Base-by-base conservation (phyloP, 2,329 filamentous ascomycete genomes). In the Dactylellina sp. region DNA sequence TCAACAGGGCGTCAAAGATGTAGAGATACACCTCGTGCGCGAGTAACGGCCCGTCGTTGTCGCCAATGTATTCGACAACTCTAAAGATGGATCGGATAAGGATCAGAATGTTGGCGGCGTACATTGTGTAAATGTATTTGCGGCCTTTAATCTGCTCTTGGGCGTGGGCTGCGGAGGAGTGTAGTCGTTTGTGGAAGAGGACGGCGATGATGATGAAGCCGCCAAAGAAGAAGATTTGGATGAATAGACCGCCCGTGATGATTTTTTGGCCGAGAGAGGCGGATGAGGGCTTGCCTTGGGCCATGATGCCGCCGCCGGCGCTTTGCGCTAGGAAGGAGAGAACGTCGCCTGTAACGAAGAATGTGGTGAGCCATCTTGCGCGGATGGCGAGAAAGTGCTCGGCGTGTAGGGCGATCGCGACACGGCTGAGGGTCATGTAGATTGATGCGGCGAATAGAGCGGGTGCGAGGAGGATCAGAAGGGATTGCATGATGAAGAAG, bases 141-240 rank as follows among this genome's bases (percentile, higher is more conserved):
- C 68, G 44, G 11, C 68, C 68, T 18, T 47, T 52, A 28, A 64
- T 20, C 2, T n/a, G 35, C 46, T 72, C 60, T n/a, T 22, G n/a
- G 6, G 25, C 24, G 37, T 61, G 60, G 14, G 60, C 50, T 0
- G 68, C 59, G 1, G 68, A 72, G 11, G 24, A 7, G 25, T 37
- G 39, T 0, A 72, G 68, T 22, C 60, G 52, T 1, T 1, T 52
- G 75, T 88, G 84, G 79, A 88, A 87, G 0, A 85, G 70, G 1
- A 82, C 75, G 0, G 85, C 82, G 0, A 83, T 83, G 2, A 83
- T 64, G 37, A 86, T 79, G 77, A 89, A 89, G 37, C 88, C 79
- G 20, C 82, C 82, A 74, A 89, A 88, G 63, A 86, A 83, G 44
- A 86, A 40, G 22, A 89, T 82, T 77, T 89, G 88, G 14, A 88